Base-by-base conservation (phyloP, 2,329 filamentous ascomycete species). In the Chaetomium sp. region DNA sequence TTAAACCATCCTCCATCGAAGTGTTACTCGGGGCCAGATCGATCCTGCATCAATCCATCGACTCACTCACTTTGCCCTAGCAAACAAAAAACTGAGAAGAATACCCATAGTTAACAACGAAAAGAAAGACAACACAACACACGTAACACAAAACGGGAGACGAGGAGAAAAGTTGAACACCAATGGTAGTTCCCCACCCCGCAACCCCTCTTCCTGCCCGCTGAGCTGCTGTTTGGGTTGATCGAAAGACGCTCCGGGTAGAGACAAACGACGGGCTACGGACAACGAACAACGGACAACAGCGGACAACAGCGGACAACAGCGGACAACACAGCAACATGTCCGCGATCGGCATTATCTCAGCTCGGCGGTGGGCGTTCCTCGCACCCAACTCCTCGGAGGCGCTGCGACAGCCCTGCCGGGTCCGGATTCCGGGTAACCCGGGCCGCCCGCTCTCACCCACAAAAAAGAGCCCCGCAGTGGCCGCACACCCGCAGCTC, bases 401-500 rank as follows among this genome's bases (percentile, higher is more conserved):
- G 50, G 50, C 19, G 25, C 33, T 25, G 9, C 38, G n/a, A 29
- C 23, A 16, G 35, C 35, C 50, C 50, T 53, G 33, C 58, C 58
- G 50, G 33, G 19, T 21, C 51, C 47, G 31, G 23, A 29, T 50
- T 54, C 60, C 60, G 38, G 51, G 35, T 9, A 29, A 25, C 10
- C 53, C 42, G 45, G 33, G 31, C 53, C 54, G 29, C 31, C 49
- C 47, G 16, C 25, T 29, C 2, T 42, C n/a, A 8, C 31, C 49
- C 49, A 19, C 19, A 42, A 42, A 42, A 35, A 38, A 16, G 8
- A 35, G 47, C 35, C 57, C 31, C 47, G 31, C 23, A 33, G 21
- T 33, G 16, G 49, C 49, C 58, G 35, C 58, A 33, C 58, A 54
- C 50, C 58, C 47, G 31, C 42, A 21, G 27, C 38, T 25, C 23